Evolutionary conservation across 2,329 filamentous ascomycete species (phyloP), one percentile per base, ranked within the genome.

Genomic region (Pestalotiopsis sp.): DNA sequence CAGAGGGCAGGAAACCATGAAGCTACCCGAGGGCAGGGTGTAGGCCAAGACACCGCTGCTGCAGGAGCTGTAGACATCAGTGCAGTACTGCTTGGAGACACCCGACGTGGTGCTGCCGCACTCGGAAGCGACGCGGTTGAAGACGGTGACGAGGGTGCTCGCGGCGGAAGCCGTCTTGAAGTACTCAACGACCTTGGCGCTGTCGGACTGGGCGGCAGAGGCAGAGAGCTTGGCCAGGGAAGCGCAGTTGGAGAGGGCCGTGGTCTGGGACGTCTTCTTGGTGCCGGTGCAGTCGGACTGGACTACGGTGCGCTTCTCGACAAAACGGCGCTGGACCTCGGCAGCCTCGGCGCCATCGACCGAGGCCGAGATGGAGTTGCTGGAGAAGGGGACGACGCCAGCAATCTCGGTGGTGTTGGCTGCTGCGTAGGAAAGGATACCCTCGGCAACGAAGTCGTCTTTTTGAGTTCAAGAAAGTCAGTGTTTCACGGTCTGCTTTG

Each of bases 1-100:
- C 23, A 88, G 77, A 14, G 84, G 81, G 79, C 90, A 92, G 81
- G 91, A 90, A 67, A 86, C 87, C 77, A 91, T 87, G 75, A 85
- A 80, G 76, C 85, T 86, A 36, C 73, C 74, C 1, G 81, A 79
- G 0, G 88, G 87, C 4, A 90, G 78, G 0, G 89, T 91, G 77
- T 91, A 92, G 1, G 90, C 90, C 20, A 92, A 79, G 3, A 90
- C 86, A 60, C 79, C 78, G 68, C 74, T 74, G 38, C 71, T 72
- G 78, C 90, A 69, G 62, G 64, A 52, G 49, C 66, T 41, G 66
- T 69, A 69, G 59, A 71, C 66, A 45, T 71, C 69, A 38, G 39
- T 60, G 69, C 69, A 71, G 69, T 71, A 69, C 13, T 61, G 39
- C 39, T 68, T 66, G 25, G 68, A 69, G 62, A 76, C 74, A 2